Conservation (phyloP, 2,329 filamentous ascomycete species). For the Chrysoporthe austroafricana region DNA sequence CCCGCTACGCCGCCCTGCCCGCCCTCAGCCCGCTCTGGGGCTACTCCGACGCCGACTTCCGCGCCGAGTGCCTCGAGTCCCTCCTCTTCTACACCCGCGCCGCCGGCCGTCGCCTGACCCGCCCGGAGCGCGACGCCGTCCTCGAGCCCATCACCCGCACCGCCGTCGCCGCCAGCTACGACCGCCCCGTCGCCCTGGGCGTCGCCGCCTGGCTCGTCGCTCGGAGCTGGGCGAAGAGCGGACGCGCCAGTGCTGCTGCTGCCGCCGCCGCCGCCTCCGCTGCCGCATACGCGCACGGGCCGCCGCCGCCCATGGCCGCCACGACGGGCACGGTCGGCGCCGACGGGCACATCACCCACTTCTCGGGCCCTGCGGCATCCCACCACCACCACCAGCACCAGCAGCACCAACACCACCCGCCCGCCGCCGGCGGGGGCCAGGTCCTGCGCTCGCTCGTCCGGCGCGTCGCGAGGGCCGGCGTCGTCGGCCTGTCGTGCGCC, state of each 20-base stretch:
- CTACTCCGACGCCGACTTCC: conserved; percentile 26
- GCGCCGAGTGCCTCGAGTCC: conserved; percentile 24
- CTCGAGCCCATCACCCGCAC: conserved; percentile 24
- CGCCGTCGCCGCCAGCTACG: conserved; percentile 24
- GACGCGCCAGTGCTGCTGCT: background rate
- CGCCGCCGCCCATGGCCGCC: background rate
- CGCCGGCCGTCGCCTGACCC: conserved; percentile 21
- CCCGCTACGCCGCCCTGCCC: conserved; percentile 22
- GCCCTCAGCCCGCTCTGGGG: conserved; percentile 26
- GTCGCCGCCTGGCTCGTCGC: conserved; percentile 21
- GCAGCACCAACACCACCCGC: background rate
- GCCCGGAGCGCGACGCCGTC: conserved; percentile 24
- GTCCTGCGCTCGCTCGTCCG: conserved; percentile 10
- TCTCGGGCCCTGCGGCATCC: conserved; percentile 16
- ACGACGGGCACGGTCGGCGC: conserved; percentile 18
- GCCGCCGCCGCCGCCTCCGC: background rate
- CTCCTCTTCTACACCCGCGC: conserved; percentile 27
- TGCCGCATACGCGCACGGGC: conserved; percentile 2
- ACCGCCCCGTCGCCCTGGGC: conserved; percentile 23
- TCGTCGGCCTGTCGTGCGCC: conserved; percentile 20
- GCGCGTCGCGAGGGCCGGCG: conserved; percentile 15
- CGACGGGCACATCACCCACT: conserved; percentile 28
- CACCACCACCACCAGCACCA: background rate
- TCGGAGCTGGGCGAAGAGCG: conserved; percentile 27
- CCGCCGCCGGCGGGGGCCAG: background rate